Evolutionary conservation across 176 grass and related monocot species (phyloP).

Genomic region (Juncus effusus): DNA sequence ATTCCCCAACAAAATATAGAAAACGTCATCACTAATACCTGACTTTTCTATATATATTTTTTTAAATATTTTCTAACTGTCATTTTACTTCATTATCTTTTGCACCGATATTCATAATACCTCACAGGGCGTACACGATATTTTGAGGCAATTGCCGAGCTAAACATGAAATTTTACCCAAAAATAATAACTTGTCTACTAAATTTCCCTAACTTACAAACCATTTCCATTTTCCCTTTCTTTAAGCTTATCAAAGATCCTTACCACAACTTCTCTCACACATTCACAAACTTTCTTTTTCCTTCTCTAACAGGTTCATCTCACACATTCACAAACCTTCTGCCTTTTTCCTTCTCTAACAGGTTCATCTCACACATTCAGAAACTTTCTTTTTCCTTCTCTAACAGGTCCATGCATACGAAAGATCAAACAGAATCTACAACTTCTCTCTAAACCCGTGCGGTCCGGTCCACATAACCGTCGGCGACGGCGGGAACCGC

Average conservation of each 20-base stretch:
- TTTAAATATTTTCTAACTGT: neutral
- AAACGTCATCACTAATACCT: neutral
- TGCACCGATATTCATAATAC: neutral
- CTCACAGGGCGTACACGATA: too few relatives aligned
- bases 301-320: conserved; percentile 52
- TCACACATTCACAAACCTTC: too few relatives aligned
- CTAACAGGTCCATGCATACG: conserved; percentile 75
- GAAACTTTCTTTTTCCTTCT: neutral
- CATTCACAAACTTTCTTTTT: neutral
- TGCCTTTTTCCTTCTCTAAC: conserved; percentile 4
- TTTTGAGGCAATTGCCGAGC: too few relatives aligned
- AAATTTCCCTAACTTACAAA: too few relatives aligned
- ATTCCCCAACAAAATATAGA: neutral
- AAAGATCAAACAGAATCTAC: conserved; percentile 82
- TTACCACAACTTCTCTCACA: too few relatives aligned
- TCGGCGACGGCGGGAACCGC: conserved; percentile 65
- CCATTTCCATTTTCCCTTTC: too few relatives aligned
- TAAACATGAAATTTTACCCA: too few relatives aligned
- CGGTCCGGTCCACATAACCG: conserved; percentile 55
- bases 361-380: conserved; percentile 42
- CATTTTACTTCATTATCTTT: too few relatives aligned
- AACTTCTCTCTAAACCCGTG: conserved; percentile 61
- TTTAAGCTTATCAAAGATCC: too few relatives aligned
- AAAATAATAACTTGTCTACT: too few relatives aligned
- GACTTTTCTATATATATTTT: neutral